phyloP scores from a whole-genome alignment of 352 stramenopile genomes.

The Blastocystis sp. region DNA sequence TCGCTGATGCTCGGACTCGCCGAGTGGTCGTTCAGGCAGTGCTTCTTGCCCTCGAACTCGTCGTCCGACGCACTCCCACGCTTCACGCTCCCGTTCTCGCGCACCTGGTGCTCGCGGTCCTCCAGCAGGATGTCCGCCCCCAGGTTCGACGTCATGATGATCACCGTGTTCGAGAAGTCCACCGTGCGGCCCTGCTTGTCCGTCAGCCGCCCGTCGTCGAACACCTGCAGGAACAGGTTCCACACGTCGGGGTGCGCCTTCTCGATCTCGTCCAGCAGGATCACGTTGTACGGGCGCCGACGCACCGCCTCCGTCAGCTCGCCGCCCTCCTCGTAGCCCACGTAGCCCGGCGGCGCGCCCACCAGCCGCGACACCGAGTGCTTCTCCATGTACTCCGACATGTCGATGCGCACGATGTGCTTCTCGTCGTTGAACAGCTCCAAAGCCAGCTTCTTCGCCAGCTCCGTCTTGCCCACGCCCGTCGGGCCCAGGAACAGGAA shows the following conservation, averaged over 20 bases:
- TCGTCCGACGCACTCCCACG: conserved; percentile 58
- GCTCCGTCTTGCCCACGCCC: conserved; percentile 89
- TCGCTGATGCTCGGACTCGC: neutral
- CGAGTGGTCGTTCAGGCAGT: neutral
- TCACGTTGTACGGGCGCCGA: conserved; percentile 87
- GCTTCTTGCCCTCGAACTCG: neutral
- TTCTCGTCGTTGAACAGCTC: conserved; percentile 91
- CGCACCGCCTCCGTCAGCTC: conserved; percentile 92
- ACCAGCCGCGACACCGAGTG: conserved; percentile 87
- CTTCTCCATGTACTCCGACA: conserved; percentile 95
- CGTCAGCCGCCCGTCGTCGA: conserved; percentile 94
- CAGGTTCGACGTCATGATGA: conserved; percentile 95
- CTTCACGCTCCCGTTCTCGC: conserved; percentile 73
- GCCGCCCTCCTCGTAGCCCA: conserved; percentile 89
- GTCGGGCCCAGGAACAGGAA: conserved; percentile 92
- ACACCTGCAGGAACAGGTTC: conserved; percentile 90
- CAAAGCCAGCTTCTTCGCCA: conserved; percentile 87
- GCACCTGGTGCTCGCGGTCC: conserved; percentile 76
- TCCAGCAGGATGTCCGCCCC: conserved; percentile 74
- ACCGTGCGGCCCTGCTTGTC: conserved; percentile 90
- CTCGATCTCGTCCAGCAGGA: conserved; percentile 95
- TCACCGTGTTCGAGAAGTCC: conserved; percentile 91
- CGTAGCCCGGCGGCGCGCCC: conserved; percentile 88
- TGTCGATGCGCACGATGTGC: conserved; percentile 90
- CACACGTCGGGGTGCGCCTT: conserved; percentile 92